Conservation (phyloP, 2,329 filamentous ascomycete genomes). For the Penicillium griseofulvum region DNA sequence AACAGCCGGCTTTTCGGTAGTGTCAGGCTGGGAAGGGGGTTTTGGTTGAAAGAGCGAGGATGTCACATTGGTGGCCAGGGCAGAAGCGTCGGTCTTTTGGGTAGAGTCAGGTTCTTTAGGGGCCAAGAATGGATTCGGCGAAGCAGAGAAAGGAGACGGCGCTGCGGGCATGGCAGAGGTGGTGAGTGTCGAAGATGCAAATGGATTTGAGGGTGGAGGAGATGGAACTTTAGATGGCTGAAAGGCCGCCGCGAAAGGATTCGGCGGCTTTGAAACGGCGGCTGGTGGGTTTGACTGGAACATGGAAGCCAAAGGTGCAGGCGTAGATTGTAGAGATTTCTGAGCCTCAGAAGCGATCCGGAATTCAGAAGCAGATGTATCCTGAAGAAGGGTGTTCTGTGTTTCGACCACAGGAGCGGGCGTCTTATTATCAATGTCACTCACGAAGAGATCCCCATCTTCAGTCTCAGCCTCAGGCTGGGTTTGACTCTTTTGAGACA, state of each 20-base stretch:
- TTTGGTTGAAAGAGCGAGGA: neutral
- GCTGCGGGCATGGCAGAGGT: neutral
- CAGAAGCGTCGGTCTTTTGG: neutral
- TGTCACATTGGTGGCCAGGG: neutral
- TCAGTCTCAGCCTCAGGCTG: slow-evolving; percentile 26
- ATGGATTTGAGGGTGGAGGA: slow-evolving; percentile 3
- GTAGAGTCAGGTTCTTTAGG: neutral
- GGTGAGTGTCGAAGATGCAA: neutral
- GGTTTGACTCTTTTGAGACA: slow-evolving; percentile 27
- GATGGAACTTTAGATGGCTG: neutral
- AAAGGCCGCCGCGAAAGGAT: slow-evolving; percentile 11
- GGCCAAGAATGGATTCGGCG: neutral
- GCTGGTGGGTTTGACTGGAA: slow-evolving; percentile 3
- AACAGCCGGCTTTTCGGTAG: neutral
- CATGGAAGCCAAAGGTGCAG: slow-evolving; percentile 7
- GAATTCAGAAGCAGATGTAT: slow-evolving; percentile 17
- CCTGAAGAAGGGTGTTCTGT: slow-evolving; percentile 2
- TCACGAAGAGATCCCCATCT: slow-evolving; percentile 39
- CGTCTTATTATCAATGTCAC: slow-evolving; percentile 35
- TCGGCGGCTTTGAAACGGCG: slow-evolving; percentile 2
- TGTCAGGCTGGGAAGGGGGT: neutral
- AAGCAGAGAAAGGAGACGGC: slow-evolving; percentile 2
- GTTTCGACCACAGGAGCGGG: slow-evolving; percentile 22
- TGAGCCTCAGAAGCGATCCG: slow-evolving; percentile 17
- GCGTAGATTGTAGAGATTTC: neutral